Evolutionary conservation across 2,329 filamentous ascomycete species (phyloP), one percentile per base, ranked within the genome.

Genomic region (Aspergillus phoenicis): DNA sequence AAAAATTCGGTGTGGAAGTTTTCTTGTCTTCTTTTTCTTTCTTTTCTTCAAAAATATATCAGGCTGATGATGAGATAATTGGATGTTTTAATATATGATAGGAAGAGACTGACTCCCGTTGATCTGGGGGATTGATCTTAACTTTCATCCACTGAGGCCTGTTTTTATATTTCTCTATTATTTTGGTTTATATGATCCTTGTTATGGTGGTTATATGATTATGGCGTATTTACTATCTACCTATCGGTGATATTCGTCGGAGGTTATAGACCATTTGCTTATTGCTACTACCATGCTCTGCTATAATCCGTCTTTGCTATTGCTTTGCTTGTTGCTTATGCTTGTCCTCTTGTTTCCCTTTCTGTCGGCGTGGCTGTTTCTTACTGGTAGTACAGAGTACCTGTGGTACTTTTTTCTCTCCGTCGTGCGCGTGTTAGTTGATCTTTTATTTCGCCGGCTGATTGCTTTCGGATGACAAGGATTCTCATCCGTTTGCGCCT

Each of bases 21-120:
- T 28, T 38, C 45, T 56, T 41, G 36, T 52, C 20, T 58, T 51
- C 60, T 62, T 52, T 22, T 58, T 48, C 57, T 62, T 52, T 65
- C 62, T 52, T 62, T 64, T 64, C 59, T 63, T 63, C 52, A 30
- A 28, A 17, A 56, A 51, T 62, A 61, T 62, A 36, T 36, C 33
- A 36, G 75, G 77, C 76, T 75, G 66, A 71, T 80, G 78, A 80
- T 80, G 78, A 80, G 77, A 68, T 70, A 64, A 68, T 72, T 75
- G 71, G 69, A 75, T 70, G 66, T 68, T 66, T 63, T 61, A 61
- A 61, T 57, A 68, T 74, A 77, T 76, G 77, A 80, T 80, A 80
- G 78, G 78, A 80, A 80, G 78, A 80, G 78, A 77, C 77, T 80
- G 78, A 80, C 70, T 76, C 71, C 68, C 60, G 20, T 53, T 55